Base-by-base conservation (phyloP, 2,329 filamentous ascomycete species). In the Neocucurbitaria cava region DNA sequence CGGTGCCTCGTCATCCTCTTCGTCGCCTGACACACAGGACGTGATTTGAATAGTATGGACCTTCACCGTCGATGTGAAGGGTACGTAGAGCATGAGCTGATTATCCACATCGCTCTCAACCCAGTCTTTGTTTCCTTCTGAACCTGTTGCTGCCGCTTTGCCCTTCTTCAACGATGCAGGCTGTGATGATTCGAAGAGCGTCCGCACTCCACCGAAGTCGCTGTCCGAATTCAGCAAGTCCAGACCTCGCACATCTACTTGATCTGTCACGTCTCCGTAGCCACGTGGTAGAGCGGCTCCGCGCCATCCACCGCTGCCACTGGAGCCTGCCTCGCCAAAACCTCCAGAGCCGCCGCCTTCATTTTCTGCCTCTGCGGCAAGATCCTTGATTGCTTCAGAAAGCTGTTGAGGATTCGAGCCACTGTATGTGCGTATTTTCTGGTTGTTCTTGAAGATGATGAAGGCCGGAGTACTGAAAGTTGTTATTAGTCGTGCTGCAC, bases 41-140 rank as follows among this genome's bases (percentile, higher is more conserved):
- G 95, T 98, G 68, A 99, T 86, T 78, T 98, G 82, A 51, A 85
- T 78, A 10, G 92, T 93, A 78, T 97, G 94, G 46, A 98, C 84
- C 81, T 98, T 99, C 62, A 96, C 75, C 43, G 87, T 91, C 28
- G 89, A 87, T 75, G 93, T 89, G 79, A 99, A 96, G 0, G 95
- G 94, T 52, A 96, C 83, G 77, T 89, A 98, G 42, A 99, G 84
- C 84, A 98, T 90, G 58, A 99, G 81, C 81, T 99, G 95, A 79
- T 98, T 93, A 72, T 99, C 95, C 31, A 94, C 96, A 72, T 97
- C 94, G 76, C 92, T 97, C 81, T 97, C 91, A 20, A 98, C 88
- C 89, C 91, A 98, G 77, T 99, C 94, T 71, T 78, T 76, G 64
- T 74, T 77, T 10, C 85, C 86, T 24, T 79, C 74, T 21, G 74